These are phyloP conservation scores for Spongiforma sp. DNA, from an alignment of 1,284 basidiomycete species.

Conservation along the genomic window DNA sequence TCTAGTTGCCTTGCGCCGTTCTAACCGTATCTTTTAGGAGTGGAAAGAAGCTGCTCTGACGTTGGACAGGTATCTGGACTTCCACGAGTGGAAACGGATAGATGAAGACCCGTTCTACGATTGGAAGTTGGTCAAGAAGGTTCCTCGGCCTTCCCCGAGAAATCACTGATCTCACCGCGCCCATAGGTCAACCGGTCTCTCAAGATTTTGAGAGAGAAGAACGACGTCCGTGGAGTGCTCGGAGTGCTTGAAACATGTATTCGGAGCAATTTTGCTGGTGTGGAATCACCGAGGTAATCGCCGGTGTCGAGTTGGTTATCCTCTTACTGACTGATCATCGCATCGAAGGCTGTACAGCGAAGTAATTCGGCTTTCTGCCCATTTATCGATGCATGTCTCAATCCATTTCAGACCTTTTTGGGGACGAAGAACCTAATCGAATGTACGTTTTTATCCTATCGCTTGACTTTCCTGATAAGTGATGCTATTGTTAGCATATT, in stretches of 20 bases:
- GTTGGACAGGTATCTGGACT: constrained; percentile 83
- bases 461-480: background rate
- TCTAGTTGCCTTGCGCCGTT: background rate
- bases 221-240: constrained; percentile 85
- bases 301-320: background rate
- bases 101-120: constrained; percentile 92
- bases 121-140: constrained; percentile 82
- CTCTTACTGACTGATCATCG: constrained; percentile 11
- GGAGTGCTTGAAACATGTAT: constrained; percentile 94
- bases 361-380: constrained; percentile 47
- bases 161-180: background rate
- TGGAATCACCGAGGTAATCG: constrained; percentile 78
- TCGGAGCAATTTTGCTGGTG: constrained; percentile 93
- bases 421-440: constrained; percentile 91
- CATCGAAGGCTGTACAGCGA: constrained; percentile 81
- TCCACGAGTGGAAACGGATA: constrained; percentile 87
- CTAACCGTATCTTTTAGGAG: constrained; percentile 47
- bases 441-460: constrained; percentile 47
- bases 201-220: constrained; percentile 63
- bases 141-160: constrained; percentile 27
- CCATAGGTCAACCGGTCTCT: constrained; percentile 73
- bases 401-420: constrained; percentile 71
- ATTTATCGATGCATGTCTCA: constrained; percentile 5
- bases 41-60: constrained; percentile 87
- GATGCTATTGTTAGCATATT: constrained; percentile 60